These are phyloP conservation scores for Ormosia semicastrata DNA, from an alignment of 306 rosid genomes.

Conservation along the genomic window DNA sequence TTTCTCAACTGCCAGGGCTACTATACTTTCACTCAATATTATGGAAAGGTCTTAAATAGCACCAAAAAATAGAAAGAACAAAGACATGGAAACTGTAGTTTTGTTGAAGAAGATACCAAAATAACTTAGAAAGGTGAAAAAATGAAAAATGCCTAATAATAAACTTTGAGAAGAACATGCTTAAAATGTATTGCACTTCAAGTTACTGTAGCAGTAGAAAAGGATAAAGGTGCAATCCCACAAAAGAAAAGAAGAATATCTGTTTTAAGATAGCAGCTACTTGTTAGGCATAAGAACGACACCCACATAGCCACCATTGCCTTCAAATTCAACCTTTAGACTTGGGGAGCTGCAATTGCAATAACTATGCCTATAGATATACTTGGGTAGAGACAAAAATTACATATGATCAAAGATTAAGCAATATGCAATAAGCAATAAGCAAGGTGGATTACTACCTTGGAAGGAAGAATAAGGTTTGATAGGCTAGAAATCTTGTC, in stretches of 20 bases:
- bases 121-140: not conserved
- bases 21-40: not conserved
- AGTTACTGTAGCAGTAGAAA: conserved; percentile 8
- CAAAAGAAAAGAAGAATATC: not conserved
- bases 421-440: too few relatives aligned
- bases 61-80: not conserved
- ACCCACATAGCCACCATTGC: conserved; percentile 93
- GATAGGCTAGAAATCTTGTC: too few relatives aligned
- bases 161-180: not conserved
- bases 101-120: not conserved
- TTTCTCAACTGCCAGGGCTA: conserved; percentile 68
- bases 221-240: not conserved
- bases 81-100: conserved; percentile 1
- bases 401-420: not conserved
- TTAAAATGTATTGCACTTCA: not conserved
- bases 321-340: conserved; percentile 82
- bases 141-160: not conserved
- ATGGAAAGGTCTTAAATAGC: not conserved
- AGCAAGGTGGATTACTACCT: too few relatives aligned
- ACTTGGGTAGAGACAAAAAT: conserved; percentile 44
- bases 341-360: conserved; percentile 94
- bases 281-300: conserved; percentile 90
- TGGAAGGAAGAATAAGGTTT: too few relatives aligned
- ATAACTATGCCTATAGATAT: conserved; percentile 79
- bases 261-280: conserved; percentile 38